Percentiles rank a stretch among this genome's conserved stretches.
Conservation (phyloP, 1,284 basidiomycete species). For the Marasmius tenuissimus region DNA sequence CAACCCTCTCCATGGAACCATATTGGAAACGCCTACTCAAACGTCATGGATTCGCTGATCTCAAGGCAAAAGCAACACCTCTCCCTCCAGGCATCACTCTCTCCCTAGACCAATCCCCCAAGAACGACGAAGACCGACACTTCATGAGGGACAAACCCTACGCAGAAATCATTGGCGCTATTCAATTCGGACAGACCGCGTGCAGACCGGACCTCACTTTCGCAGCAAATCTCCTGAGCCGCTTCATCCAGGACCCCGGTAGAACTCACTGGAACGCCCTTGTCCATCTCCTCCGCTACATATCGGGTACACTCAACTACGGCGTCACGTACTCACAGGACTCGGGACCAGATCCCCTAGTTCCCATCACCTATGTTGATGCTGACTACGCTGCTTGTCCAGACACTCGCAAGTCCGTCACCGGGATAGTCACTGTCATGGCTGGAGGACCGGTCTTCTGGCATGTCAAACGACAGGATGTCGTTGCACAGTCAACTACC, state of each 20-base stretch:
- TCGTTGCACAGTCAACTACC: slow-evolving; percentile 31
- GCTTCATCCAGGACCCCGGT: slow-evolving; percentile 26
- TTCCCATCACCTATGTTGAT: slow-evolving; percentile 34
- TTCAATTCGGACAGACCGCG: slow-evolving; percentile 30
- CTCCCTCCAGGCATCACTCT: slow-evolving; percentile 19
- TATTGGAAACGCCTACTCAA: slow-evolving; percentile 23
- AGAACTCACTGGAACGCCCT: slow-evolving; percentile 28
- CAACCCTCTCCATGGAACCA: slow-evolving; percentile 20
- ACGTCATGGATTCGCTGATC: slow-evolving; percentile 19
- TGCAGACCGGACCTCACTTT: slow-evolving; percentile 30
- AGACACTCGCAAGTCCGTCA: slow-evolving; percentile 26
- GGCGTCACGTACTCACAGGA: slow-evolving; percentile 23
- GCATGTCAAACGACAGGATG: slow-evolving; percentile 28
- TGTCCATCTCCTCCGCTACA: slow-evolving; percentile 30
- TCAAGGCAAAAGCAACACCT: slow-evolving; percentile 19
- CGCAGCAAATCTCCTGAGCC: slow-evolving; percentile 25
- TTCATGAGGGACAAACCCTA: slow-evolving; percentile 29
- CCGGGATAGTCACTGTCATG: slow-evolving; percentile 30
- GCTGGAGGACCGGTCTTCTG: slow-evolving; percentile 30
- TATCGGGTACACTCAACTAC: slow-evolving; percentile 26
- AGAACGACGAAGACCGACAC: slow-evolving; percentile 12
- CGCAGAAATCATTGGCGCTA: slow-evolving; percentile 20
- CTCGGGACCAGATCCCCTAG: slow-evolving; percentile 9
- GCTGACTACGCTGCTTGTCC: slow-evolving; percentile 32
- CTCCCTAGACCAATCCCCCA: slow-evolving; percentile 9